These are phyloP conservation scores for Samsoniella hepiali DNA, from an alignment of 2,329 filamentous ascomycete species.

Conservation along the genomic window DNA sequence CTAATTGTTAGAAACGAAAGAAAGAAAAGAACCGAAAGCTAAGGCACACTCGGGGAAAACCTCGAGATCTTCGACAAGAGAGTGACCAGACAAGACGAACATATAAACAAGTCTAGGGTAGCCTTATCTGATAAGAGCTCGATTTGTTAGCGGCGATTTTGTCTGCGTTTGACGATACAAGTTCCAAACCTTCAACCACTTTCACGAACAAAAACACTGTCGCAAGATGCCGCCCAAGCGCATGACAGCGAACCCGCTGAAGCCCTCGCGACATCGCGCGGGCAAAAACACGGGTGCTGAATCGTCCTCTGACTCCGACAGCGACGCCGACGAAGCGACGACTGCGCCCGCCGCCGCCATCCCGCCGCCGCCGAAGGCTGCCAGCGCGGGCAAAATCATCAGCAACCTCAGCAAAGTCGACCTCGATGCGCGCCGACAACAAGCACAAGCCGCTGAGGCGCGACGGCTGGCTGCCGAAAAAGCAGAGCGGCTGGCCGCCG, in stretches of 20 bases:
- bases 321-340: conserved; percentile 39
- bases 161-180: background rate
- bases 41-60: too few relatives aligned
- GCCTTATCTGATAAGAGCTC: conserved; percentile 12
- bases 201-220: background rate
- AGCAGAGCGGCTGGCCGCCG: conserved; percentile 50
- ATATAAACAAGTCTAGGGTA: background rate
- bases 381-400: conserved; percentile 55
- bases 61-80: too few relatives aligned
- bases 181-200: background rate
- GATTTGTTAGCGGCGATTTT: conserved; percentile 14
- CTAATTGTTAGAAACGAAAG: background rate
- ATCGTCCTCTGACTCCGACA: conserved; percentile 53
- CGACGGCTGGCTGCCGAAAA: conserved; percentile 47
- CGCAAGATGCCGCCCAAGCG: conserved; percentile 65
- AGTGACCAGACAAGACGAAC: background rate
- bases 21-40: too few relatives aligned
- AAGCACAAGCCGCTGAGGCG: conserved; percentile 46
- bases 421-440: conserved; percentile 45
- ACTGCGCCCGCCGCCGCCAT: conserved; percentile 32
- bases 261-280: conserved; percentile 77
- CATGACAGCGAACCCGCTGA: conserved; percentile 88
- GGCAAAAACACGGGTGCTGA: conserved; percentile 67
- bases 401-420: conserved; percentile 52
- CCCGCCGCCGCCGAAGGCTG: conserved; percentile 54